These are phyloP conservation scores for Blumeriella jaapii DNA, from an alignment of 2,329 filamentous ascomycete genomes.

Conservation along the genomic window DNA sequence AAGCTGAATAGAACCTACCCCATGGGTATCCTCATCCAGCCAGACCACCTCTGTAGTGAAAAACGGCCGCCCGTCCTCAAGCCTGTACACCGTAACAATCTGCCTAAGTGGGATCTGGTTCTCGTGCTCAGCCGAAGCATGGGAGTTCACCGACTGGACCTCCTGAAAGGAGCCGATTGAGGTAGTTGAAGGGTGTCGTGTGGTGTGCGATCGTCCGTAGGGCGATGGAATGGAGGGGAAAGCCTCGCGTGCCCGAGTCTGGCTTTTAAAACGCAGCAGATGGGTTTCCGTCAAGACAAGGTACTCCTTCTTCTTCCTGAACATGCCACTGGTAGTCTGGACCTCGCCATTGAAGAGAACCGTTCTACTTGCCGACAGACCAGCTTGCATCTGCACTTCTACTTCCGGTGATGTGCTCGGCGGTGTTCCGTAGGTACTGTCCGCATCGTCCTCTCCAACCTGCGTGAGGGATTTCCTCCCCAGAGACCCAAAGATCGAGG, in stretches of 20 bases:
- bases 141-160: slow-evolving; percentile 38
- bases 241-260: slow-evolving; percentile 50
- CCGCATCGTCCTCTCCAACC: slow-evolving; percentile 20
- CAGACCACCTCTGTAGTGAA: slow-evolving; percentile 58
- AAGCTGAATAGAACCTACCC: slow-evolving; percentile 50
- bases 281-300: slow-evolving; percentile 59
- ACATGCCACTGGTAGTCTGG: slow-evolving; percentile 57
- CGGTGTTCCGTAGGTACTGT: slow-evolving; percentile 16
- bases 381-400: slow-evolving; percentile 8
- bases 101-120: slow-evolving; percentile 48
- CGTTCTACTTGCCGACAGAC: slow-evolving; percentile 21
- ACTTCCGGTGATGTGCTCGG: slow-evolving; percentile 17
- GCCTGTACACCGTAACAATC: slow-evolving; percentile 53
- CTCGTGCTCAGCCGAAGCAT: slow-evolving; percentile 40
- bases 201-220: slow-evolving; percentile 30
- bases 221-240: slow-evolving; percentile 42
- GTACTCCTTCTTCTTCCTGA: slow-evolving; percentile 62
- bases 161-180: slow-evolving; percentile 52
- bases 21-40: slow-evolving; percentile 51
- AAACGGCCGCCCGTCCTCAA: slow-evolving; percentile 55
- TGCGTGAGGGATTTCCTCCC: slow-evolving; percentile 24
- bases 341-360: slow-evolving; percentile 59
- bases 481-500: slow-evolving; percentile 27
- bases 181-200: slow-evolving; percentile 44
- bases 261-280: slow-evolving; percentile 56